Evolutionary conservation across 73 alveolate species (phyloP), one percentile per base, ranked within the genome.

Genomic region (Uronychia setigera): DNA sequence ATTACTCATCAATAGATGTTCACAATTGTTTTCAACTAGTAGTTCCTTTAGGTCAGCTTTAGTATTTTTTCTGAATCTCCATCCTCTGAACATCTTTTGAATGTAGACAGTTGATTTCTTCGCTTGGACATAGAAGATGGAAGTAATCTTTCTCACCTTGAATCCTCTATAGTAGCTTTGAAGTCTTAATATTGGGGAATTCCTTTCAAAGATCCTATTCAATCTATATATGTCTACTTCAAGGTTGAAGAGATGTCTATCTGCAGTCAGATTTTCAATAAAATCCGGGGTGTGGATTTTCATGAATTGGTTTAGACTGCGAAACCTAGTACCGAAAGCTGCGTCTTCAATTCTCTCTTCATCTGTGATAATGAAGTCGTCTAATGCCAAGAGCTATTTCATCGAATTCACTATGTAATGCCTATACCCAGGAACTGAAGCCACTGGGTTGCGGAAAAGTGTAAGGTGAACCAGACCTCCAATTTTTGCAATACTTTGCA

Each of bases 291-390:
- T 87, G 77, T 87, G 96, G 67, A 86, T 83, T 33, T 78, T 87
- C 94, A 87, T 88, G 77, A 46, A 80, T 60, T 88, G 92, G 79
- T 91, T 91, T 74, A 86, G 88, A 26, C 87, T 88, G 58, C 91
- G 46, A 59, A 76, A 91, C 35, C 92, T 35, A 29, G 74, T 57
- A 1, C 91, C 94, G 76, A 79, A 91, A 32, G 94, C 34, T 28
- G 94, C 92, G 57, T 87, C 92, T 35, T 87, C 94, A 25, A 87
- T 88, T n/a, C 94, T 5, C 82, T 91, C 96, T 58, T 91, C 96
- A 58, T 91, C 96, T 25, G 96, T 91, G 60, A 84, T 82, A 34
- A 91, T 83, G 77, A 78, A 83, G 35, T 76, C 81, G 80, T 91
- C 96, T 0, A 91, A 84, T 14, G 94, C 93, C 29, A 87, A 80